Base-by-base conservation (phyloP, 148 eudicot species). In the Fallopia convolvulus region DNA sequence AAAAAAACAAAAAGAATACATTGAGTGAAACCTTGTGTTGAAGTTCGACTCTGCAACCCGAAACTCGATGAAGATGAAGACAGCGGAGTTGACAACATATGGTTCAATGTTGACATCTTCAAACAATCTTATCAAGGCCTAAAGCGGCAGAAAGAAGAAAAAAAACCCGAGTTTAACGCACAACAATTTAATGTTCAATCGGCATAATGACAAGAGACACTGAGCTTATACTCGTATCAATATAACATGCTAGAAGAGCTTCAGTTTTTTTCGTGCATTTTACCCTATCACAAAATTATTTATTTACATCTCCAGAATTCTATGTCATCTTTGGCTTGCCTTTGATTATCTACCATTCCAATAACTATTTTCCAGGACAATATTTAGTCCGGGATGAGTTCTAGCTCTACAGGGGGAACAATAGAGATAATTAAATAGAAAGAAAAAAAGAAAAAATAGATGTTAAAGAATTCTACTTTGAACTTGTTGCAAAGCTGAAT, bases 51-150 rank as follows among this genome's bases (percentile, higher is more conserved):
- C 58, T 13, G 76, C 21, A 23, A 82, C n/a, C n/a, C 61, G 74
- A 85, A 80, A 13, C 75, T 47, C 41, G 87, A 85, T 0, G 87
- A 82, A 0, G 85, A 82, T 30, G 87, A 80, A 17, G 87, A 82
- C 41, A 85, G 49, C 2, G 86, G 76, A 5, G 78, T 39, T 14
- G 65, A 20, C 8, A 80, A 63, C 1, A 75, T 81, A 70, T 80
- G 81, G 80, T 79, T 79, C 40, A 78, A 65, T 49, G 75, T 40
- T 9, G 83, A 75, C 85, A 83, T 83, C 60, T 60, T 76, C 44
- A 33, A 33, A 70, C 21, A n/a, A 70, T 70, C 73, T 23, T 1
- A 70, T 36, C 65, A 58, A 58, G 30, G 11, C 20, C 30, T n/a
- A 58, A 58, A 58, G 26, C 4, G 65, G 30, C 20, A 52, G 58